phyloP scores from a whole-genome alignment of 129 eudicot genomes.

The Heracleum sosnowskyi region DNA sequence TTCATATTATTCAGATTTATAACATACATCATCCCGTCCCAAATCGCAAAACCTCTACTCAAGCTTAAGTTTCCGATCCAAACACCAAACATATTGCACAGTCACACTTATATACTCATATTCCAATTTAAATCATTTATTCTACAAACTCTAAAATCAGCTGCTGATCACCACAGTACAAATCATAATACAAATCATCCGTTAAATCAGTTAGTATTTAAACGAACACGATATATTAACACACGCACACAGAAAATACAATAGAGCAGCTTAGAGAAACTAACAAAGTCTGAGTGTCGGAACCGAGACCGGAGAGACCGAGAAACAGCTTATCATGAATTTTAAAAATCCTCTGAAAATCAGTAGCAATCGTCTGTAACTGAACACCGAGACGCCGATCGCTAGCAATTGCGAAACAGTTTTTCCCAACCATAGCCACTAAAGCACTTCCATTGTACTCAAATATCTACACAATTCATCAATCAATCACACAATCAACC shows the following conservation, averaged over 20 bases:
- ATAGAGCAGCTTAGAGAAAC: neutral
- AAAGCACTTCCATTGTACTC: constrained; percentile 97
- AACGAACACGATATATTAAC: neutral
- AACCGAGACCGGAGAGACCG: constrained; percentile 82
- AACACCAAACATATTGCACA: neutral
- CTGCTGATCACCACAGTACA: too few relatives aligned
- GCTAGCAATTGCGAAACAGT: constrained; percentile 90
- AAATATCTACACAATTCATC: constrained; percentile 35
- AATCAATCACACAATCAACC: neutral
- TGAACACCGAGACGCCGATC: constrained; percentile 87
- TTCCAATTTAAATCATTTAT: neutral
- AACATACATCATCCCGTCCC: neutral
- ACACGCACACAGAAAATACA: too few relatives aligned
- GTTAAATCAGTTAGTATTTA: neutral
- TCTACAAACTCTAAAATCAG: neutral
- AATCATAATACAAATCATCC: neutral
- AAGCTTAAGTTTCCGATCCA: neutral
- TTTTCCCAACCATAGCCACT: constrained; percentile 97
- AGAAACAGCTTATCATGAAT: constrained; percentile 78
- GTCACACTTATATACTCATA: too few relatives aligned
- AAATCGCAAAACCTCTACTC: neutral
- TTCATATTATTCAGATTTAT: neutral
- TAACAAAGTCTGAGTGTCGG: constrained; percentile 83
- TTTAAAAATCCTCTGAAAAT: constrained; percentile 69
- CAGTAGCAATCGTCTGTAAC: constrained; percentile 83